A percentile compares a stretch with the other conserved stretches of the same genome.
Conservation (phyloP, 2,329 filamentous ascomycete genomes). For the Harringtonia aguacate region DNA sequence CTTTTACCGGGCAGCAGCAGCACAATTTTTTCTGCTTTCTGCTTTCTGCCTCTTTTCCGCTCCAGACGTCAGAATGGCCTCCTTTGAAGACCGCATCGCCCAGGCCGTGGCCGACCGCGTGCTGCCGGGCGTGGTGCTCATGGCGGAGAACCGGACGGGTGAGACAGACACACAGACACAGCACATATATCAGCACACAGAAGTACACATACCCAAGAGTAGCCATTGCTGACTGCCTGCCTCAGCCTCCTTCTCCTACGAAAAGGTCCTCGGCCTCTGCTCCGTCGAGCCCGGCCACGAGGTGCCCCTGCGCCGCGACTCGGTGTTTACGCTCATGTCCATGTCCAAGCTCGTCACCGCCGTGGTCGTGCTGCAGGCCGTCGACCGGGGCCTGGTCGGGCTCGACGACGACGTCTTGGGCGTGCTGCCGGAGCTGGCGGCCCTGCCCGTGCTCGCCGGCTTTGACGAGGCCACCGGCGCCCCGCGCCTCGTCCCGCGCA, state of each 20-base stretch:
- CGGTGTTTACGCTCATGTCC: constrained; percentile 23
- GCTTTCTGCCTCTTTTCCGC: no score
- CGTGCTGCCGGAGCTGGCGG: constrained; percentile 12
- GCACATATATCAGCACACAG: no score
- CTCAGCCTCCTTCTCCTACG: constrained; percentile 7
- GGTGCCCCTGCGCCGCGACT: constrained; percentile 13
- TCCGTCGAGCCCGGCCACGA: constrained; percentile 11
- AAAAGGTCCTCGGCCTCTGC: constrained; percentile 11
- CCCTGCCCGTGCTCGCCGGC: constrained; percentile 7
- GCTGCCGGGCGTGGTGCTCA: constrained; percentile 13
- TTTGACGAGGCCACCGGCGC: neutral
- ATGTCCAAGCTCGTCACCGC: constrained; percentile 33
- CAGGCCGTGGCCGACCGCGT: constrained; percentile 11
- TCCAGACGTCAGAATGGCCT: no score
- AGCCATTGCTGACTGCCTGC: no score
- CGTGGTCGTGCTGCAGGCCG: constrained; percentile 33
- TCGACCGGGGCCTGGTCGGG: constrained; percentile 31
- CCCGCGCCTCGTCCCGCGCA: constrained; percentile 3
- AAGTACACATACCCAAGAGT: no score
- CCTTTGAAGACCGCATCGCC: constrained; percentile 11
- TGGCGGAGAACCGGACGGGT: constrained; percentile 11
- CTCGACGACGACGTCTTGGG: constrained; percentile 32
- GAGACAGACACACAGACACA: constrained; percentile 10
- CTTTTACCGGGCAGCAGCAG: no score
- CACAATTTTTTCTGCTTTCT: no score